phyloP scores from a whole-genome alignment of 495 filamentous ascomycete species.

The Hypoxylon trugodes region DNA sequence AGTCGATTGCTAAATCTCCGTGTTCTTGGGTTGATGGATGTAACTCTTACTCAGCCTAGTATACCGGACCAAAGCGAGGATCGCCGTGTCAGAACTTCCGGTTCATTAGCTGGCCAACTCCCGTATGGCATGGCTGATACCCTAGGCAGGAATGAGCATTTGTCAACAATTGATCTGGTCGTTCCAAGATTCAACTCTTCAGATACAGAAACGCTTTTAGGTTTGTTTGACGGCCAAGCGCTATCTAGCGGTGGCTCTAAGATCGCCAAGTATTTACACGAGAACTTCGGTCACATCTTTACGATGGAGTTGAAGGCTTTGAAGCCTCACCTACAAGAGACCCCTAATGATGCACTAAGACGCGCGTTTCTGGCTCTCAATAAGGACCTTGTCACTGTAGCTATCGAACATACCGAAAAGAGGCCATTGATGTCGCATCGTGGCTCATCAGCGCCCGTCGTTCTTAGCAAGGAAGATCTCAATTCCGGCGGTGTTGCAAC shows the following conservation, averaged over 20 bases:
- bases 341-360: conserved; percentile 80
- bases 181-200: conserved; percentile 92
- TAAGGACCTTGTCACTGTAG: conserved; percentile 89
- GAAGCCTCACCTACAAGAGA: conserved; percentile 65
- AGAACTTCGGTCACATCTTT: conserved; percentile 88
- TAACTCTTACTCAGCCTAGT: conserved; percentile 85
- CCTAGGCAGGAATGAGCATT: conserved; percentile 89
- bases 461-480: conserved; percentile 86
- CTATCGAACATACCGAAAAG: conserved; percentile 82
- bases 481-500: conserved; percentile 91
- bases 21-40: conserved; percentile 95
- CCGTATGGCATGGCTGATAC: conserved; percentile 98
- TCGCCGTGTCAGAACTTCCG: conserved; percentile 93
- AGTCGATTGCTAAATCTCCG: conserved; percentile 84
- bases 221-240: conserved; percentile 93
- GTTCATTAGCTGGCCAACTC: conserved; percentile 84
- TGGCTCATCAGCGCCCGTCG: conserved; percentile 70
- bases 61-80: conserved; percentile 96
- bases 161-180: conserved; percentile 98
- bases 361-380: conserved; percentile 89
- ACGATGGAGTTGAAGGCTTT: conserved; percentile 79
- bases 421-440: conserved; percentile 69
- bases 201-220: conserved; percentile 87
- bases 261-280: conserved; percentile 94
- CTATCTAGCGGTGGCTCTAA: conserved; percentile 88